Base-by-base conservation (phyloP, 495 filamentous ascomycete genomes). In the Aspergillus indologenus region DNA sequence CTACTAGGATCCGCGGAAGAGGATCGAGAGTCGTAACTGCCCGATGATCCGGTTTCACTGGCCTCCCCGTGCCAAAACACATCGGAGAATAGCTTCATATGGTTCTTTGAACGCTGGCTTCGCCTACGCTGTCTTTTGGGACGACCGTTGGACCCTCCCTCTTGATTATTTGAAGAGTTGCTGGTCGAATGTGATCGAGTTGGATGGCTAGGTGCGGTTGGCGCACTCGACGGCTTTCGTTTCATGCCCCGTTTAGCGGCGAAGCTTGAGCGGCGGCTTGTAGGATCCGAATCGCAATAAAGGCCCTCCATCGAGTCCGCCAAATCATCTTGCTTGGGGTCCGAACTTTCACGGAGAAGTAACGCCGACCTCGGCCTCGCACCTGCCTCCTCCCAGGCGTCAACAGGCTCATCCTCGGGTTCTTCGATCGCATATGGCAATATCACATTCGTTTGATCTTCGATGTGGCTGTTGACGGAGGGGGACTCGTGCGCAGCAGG, bases 341-440 rank as follows among this genome's bases (percentile, higher is more conserved):
- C 68, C 14, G 66, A 6, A 26, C 12, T 61, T 45, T 18, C 45
- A 52, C 63, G 65, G 12, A 64, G 68, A 3, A 66, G 57, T 19
- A 58, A 58, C 45, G 29, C 63, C 58, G 61, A 26, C 17, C 49
- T 45, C 21, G 53, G 55, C 14, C 40, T 56, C 23, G 40, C 48
- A 31, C 60, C 34, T 45, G 23, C n/a, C 2, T 5, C 22, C 19
- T 19, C 48, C 48, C 15, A 24, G 23, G 42, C 44, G 23, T 57
- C 46, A 8, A 43, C 18, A 51, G 47, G 21, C 3, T 77, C 72
- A 24, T 79, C 73, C 6, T 72, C 73, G 1, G 77, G 77, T 53
- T 79, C 77, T 54, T 79, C 77, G 21, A 78, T 69, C 17, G 64
- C 75, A 63, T 78, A 78, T 31, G 77, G 77, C n/a, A 60, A 62